Base-by-base conservation (phyloP, 2,329 filamentous ascomycete species). In the Diaporthe longicolla region DNA sequence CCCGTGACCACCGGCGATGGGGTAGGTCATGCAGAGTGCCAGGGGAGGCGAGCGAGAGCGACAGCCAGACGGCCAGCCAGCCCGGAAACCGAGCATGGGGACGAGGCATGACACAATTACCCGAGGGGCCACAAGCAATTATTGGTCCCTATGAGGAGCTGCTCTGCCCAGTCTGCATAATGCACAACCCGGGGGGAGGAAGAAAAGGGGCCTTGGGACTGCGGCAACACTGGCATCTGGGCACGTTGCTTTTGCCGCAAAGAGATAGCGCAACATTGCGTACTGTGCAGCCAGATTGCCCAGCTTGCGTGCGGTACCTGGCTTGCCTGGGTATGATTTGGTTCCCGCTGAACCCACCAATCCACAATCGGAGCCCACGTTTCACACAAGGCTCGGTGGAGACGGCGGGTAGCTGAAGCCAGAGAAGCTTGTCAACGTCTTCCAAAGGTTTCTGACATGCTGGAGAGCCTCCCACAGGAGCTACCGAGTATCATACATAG, bases 371-470 rank as follows among this genome's bases (percentile, higher is more conserved):
- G 57, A 71, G 70, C 70, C 57, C 58, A 73, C 55, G 73, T 75
- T 75, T 73, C 71, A 75, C 73, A 37, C 61, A 54, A 52, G 32
- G 40, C 71, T 68, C 71, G 71, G 73, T 71, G 73, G 73, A 73
- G 73, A 74, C 63, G 70, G 63, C 73, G 61, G 73, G 61, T 72
- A 69, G 59, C 73, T 59, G 69, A 68, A 40, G 68, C 24, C 63
- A 57, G 54, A 73, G 65, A 50, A 43, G 54, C 32, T 45, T 52
- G 52, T 54, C 59, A 35, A 19, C 32, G 40, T n/a, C 37, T 40
- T 72, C 59, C 26, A 57, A n/a, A 57, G 55, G n/a, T 63, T 35
- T 8, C 32, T 11, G 11, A n/a, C 61, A 43, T 17, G n/a, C 40
- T 55, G 57, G 35, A 63, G 32, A 54, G 37, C 43, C 29, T 54